Evolutionary conservation across 257 asterid genomes (phyloP).

Genomic region (Nicotiana paniculata): DNA sequence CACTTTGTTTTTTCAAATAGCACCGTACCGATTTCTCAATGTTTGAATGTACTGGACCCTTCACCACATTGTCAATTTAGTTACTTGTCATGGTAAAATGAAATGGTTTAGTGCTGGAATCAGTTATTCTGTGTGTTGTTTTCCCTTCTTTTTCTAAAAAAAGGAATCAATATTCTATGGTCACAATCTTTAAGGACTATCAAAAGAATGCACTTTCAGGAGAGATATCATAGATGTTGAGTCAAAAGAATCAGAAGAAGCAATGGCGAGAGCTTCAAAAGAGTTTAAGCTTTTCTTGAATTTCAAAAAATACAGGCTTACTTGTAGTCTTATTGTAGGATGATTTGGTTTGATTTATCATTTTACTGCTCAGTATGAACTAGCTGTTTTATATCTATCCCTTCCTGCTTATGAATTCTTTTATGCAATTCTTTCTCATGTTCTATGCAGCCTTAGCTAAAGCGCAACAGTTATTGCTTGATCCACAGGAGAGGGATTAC

Average conservation of each 20-base stretch:
- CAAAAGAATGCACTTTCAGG: neutral
- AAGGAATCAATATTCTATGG: neutral
- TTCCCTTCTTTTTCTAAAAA: neutral
- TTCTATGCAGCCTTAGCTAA: conserved; percentile 73
- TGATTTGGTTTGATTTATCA: neutral
- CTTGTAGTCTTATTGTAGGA: neutral
- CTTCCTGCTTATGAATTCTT: neutral
- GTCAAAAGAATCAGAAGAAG: neutral
- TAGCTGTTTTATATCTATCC: neutral
- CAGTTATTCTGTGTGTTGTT: neutral
- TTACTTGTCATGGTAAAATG: neutral
- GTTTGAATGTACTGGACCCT: neutral
- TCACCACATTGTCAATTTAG: neutral
- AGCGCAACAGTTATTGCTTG: conserved; percentile 85
- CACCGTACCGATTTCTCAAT: neutral
- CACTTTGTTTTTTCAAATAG: neutral
- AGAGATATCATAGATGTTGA: neutral
- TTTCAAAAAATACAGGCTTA: neutral
- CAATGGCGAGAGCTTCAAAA: neutral
- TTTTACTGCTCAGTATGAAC: neutral
- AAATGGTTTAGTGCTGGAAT: neutral
- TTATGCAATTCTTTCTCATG: neutral
- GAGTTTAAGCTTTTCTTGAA: neutral
- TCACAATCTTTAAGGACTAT: neutral
- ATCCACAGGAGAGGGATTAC: conserved; percentile 90